Percentiles rank a stretch among this genome's conserved stretches.
phyloP scores from a whole-genome alignment of 176 grass and related monocot genomes.

The Tuctoria greenei region DNA sequence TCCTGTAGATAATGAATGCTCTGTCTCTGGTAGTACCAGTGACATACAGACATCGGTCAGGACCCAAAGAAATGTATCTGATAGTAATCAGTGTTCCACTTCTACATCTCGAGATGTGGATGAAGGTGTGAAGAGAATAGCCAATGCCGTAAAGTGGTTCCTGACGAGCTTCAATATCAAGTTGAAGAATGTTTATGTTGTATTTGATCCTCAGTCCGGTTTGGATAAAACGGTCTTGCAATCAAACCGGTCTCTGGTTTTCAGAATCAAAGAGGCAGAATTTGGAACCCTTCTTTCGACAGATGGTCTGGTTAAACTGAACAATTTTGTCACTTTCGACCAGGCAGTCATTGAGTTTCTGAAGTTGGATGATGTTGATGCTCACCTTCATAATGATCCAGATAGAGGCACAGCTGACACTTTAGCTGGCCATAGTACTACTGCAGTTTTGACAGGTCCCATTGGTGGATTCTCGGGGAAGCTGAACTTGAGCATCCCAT shows the following conservation, averaged over 20 bases:
- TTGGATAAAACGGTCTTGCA: conserved; percentile 45
- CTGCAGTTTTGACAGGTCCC: conserved; percentile 71
- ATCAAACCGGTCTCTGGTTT: conserved; percentile 63
- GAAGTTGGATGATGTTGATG: conserved; percentile 74
- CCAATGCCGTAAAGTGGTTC: conserved; percentile 82
- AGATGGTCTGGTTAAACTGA: conserved; percentile 62
- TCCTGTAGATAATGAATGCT: conserved; percentile 49
- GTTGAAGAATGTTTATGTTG: conserved; percentile 73
- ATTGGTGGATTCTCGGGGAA: conserved; percentile 82
- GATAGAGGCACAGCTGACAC: conserved; percentile 40
- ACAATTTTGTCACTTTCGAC: conserved; percentile 86
- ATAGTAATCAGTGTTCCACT: conserved; percentile 50
- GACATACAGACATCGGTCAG: conserved; percentile 35
- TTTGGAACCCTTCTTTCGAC: conserved; percentile 74
- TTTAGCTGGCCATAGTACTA: conserved; percentile 50
- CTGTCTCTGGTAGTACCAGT: conserved; percentile 44
- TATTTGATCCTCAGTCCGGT: conserved; percentile 71
- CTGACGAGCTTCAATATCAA: conserved; percentile 88
- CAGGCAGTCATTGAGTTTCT: conserved; percentile 80
- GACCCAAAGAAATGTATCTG: conserved; percentile 36
- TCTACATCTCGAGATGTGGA: conserved; percentile 73
- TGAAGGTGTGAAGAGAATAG: conserved; percentile 94
- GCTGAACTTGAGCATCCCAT: conserved; percentile 92
- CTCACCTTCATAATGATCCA: conserved; percentile 44
- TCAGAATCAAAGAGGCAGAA: conserved; percentile 80